Conservation (phyloP, 208 protist species). For the Acanthamoeba comandoni region DNA sequence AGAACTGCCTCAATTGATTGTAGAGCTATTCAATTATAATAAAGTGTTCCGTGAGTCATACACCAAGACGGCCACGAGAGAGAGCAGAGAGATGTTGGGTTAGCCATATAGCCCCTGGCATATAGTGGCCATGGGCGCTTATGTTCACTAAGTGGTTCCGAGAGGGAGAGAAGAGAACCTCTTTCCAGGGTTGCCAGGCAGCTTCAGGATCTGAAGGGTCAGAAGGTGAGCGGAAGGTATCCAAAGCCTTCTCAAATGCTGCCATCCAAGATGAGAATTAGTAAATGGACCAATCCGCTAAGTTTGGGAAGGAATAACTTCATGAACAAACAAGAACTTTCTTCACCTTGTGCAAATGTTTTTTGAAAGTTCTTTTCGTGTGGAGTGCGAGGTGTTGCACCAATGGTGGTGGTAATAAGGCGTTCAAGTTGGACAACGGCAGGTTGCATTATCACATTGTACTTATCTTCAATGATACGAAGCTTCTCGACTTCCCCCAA, state of each 20-base stretch:
- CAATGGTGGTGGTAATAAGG: constrained; percentile 3
- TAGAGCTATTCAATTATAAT: background rate
- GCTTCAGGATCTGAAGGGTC: constrained; percentile 8
- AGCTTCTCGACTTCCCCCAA: constrained; percentile 37
- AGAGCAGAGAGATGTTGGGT: no score
- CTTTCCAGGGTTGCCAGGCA: constrained; percentile 65
- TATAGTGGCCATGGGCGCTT: no score
- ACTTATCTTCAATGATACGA: constrained; percentile 48
- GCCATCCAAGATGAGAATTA: background rate
- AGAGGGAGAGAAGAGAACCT: background rate
- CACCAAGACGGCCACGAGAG: background rate
- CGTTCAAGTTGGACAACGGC: constrained; percentile 37
- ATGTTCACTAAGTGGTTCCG: no score
- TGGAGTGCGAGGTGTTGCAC: constrained; percentile 15
- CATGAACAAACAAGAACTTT: background rate
- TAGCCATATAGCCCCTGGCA: no score
- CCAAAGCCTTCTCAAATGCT: constrained; percentile 49
- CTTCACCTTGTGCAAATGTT: constrained; percentile 36
- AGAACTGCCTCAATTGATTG: constrained; percentile 56
- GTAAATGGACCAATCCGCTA: background rate
- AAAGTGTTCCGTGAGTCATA: background rate
- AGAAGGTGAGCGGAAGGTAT: background rate
- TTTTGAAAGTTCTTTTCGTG: constrained; percentile 77
- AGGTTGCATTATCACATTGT: constrained; percentile 48
- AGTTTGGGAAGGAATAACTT: no score